phyloP scores from a whole-genome alignment of 2,329 filamentous ascomycete genomes.

The Penicillium sp. region DNA sequence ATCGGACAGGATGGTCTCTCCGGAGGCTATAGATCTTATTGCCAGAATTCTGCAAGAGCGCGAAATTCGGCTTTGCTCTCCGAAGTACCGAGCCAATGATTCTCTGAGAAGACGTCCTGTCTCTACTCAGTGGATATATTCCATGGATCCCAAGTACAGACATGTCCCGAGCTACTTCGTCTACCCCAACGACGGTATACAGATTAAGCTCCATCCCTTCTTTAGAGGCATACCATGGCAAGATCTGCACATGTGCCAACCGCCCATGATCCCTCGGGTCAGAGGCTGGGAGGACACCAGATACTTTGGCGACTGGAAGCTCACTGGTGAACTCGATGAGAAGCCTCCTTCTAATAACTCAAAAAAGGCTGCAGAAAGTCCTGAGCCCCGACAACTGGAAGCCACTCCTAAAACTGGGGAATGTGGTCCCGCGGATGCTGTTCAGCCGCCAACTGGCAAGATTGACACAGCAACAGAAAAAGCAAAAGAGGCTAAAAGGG shows the following conservation, averaged over 20 bases:
- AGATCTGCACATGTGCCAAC: slow-evolving; percentile 63
- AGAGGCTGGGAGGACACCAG: slow-evolving; percentile 67
- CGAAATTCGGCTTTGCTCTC: slow-evolving; percentile 70
- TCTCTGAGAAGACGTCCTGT: slow-evolving; percentile 32
- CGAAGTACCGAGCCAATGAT: slow-evolving; percentile 68
- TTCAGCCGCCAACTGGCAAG: background rate
- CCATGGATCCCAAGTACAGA: slow-evolving; percentile 32
- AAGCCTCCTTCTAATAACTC: slow-evolving; percentile 13
- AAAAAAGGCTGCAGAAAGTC: slow-evolving; percentile 9
- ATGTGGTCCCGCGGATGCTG: background rate
- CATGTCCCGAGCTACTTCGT: slow-evolving; percentile 61
- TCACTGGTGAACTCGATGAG: slow-evolving; percentile 58
- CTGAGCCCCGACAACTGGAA: background rate
- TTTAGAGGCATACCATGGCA: slow-evolving; percentile 79
- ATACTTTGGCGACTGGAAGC: slow-evolving; percentile 77
- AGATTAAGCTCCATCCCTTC: slow-evolving; percentile 86
- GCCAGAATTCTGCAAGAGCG: slow-evolving; percentile 68
- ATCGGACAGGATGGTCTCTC: slow-evolving; percentile 57
- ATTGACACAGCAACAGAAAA: slow-evolving; percentile 34
- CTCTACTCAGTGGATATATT: slow-evolving; percentile 32
- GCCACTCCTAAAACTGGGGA: background rate
- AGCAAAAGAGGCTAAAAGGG: slow-evolving; percentile 31
- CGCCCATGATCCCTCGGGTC: slow-evolving; percentile 77
- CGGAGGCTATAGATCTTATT: slow-evolving; percentile 73
- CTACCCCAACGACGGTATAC: slow-evolving; percentile 76